These are phyloP conservation scores for Erysimum cheiri DNA, from an alignment of 441 rosid genomes.

Conservation along the genomic window DNA sequence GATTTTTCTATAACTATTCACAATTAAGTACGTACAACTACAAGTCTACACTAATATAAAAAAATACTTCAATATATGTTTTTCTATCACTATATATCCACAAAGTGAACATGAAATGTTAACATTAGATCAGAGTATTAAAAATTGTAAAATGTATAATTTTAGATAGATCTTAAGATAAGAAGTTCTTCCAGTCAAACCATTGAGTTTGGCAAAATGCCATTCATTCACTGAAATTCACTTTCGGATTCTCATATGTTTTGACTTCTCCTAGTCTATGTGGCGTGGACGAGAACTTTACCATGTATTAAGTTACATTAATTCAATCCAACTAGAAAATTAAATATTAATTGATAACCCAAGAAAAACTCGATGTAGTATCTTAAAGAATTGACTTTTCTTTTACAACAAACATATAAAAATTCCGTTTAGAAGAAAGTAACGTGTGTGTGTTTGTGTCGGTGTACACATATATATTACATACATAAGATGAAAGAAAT, in stretches of 20 bases:
- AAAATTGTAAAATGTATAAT: neutral
- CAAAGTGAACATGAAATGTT: neutral
- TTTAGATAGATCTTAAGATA: neutral
- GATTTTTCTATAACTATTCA: neutral
- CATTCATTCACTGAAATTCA: too few relatives aligned
- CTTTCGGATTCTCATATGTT: neutral
- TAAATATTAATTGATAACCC: neutral
- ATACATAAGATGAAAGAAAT: neutral
- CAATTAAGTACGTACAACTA: too few relatives aligned
- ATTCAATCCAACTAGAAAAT: neutral
- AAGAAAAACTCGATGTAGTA: too few relatives aligned
- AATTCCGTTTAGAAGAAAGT: neutral
- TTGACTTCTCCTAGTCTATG: neutral
- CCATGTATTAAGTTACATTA: neutral
- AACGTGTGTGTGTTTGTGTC: slow-evolving; percentile 14
- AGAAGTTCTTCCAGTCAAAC: neutral
- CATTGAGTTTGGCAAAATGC: neutral
- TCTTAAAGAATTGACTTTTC: neutral
- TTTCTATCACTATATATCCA: neutral
- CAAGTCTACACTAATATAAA: too few relatives aligned
- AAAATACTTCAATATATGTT: neutral
- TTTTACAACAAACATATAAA: neutral
- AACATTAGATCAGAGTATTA: neutral
- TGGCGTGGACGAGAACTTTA: neutral
- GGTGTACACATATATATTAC: slow-evolving; percentile 21